A percentile compares a stretch with the other conserved stretches of the same genome.
These are phyloP conservation scores for Schizophyllum amplum DNA, from an alignment of 1,284 basidiomycete genomes.

Conservation along the genomic window DNA sequence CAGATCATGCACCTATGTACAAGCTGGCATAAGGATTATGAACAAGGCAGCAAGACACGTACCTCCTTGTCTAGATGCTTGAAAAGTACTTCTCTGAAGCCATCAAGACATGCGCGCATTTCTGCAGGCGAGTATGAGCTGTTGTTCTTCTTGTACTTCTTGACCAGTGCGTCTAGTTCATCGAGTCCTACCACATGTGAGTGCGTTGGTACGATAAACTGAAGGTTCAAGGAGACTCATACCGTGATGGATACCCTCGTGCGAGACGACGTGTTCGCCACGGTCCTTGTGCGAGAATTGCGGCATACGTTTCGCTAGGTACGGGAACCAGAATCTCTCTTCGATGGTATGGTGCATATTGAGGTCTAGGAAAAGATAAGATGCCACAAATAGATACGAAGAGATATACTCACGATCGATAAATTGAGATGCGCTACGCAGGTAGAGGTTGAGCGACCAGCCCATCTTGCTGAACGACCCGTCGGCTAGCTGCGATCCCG, in stretches of 20 bases:
- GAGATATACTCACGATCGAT: conserved; percentile 29
- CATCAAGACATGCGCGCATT: conserved; percentile 52
- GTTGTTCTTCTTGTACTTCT: conserved; percentile 39
- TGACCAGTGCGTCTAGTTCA: conserved; percentile 37
- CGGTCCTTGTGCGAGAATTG: conserved; percentile 42
- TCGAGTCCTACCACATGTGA: conserved; percentile 52
- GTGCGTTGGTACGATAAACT: neutral
- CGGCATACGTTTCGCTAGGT: conserved; percentile 54
- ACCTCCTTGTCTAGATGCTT: conserved; percentile 51
- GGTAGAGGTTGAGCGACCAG: conserved; percentile 34
- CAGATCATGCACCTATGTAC: conserved; percentile 44
- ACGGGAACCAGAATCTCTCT: conserved; percentile 56
- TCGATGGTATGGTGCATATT: conserved; percentile 64
- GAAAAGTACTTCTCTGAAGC: conserved; percentile 59
- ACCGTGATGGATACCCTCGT: conserved; percentile 64
- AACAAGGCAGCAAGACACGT: neutral
- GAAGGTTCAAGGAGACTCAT: neutral
- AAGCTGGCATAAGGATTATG: neutral
- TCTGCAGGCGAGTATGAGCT: conserved; percentile 46
- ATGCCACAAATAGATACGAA: conserved; percentile 1
- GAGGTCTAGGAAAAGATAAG: conserved; percentile 30
- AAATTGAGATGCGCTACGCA: conserved; percentile 35
- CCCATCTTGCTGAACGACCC: conserved; percentile 40
- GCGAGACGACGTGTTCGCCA: conserved; percentile 47
- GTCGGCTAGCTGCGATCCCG: conserved; percentile 32